A percentile compares a stretch with the other conserved stretches of the same genome.
Conservation (phyloP, 352 stramenopile species). For the Globisporangium rhizosaccharum region DNA sequence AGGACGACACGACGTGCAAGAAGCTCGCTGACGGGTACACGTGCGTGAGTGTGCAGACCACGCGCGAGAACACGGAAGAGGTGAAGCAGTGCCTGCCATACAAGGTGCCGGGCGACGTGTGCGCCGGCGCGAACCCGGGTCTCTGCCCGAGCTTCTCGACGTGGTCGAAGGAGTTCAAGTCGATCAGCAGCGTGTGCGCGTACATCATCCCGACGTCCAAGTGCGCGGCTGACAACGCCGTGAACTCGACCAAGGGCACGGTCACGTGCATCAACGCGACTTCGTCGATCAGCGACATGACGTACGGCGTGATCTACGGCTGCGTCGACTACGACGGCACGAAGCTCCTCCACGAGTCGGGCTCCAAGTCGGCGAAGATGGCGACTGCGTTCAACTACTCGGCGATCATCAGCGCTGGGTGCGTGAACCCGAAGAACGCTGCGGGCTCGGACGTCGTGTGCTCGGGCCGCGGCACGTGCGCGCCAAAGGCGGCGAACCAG, state of each 20-base stretch:
- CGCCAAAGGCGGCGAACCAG: conserved; percentile 25
- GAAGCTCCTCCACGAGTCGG: conserved; percentile 49
- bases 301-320: conserved; percentile 61
- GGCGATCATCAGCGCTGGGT: conserved; percentile 43
- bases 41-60: conserved; percentile 78
- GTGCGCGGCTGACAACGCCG: conserved; percentile 27
- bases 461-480: conserved; percentile 67
- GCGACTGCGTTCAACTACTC: conserved; percentile 57
- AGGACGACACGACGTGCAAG: conserved; percentile 41
- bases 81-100: conserved; percentile 80
- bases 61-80: conserved; percentile 46
- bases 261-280: conserved; percentile 25
- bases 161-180: conserved; percentile 52
- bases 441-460: conserved; percentile 59
- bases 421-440: conserved; percentile 49
- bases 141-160: conserved; percentile 74
- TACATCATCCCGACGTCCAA: conserved; percentile 58
- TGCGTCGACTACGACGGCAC: conserved; percentile 70
- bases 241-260: conserved; percentile 34
- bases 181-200: conserved; percentile 66
- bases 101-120: conserved; percentile 38
- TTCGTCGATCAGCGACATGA: conserved; percentile 17
- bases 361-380: conserved; percentile 44
- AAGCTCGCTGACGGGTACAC: conserved; percentile 36
- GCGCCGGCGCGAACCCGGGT: conserved; percentile 44